Conservation (phyloP, 306 rosid genomes). For the Hippophae tibetana region DNA sequence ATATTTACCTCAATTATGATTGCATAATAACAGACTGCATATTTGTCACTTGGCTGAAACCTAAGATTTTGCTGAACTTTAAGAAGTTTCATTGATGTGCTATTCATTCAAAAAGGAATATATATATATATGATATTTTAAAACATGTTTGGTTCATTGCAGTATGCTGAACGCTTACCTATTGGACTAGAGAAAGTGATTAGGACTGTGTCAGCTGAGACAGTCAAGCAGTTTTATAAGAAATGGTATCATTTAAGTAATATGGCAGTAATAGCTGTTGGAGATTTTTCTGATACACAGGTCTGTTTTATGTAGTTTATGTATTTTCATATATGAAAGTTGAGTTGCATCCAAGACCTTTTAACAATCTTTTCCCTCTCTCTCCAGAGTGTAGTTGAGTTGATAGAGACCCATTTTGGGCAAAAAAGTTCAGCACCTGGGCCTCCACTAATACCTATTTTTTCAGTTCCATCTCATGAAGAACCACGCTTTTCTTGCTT, state of each 20-base stretch:
- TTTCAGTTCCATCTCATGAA: constrained; percentile 68
- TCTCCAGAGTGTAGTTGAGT: constrained; percentile 60
- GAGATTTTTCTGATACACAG: constrained; percentile 87
- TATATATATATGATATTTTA: no score
- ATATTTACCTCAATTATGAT: no score
- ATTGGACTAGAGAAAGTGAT: constrained; percentile 88
- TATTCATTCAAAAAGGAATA: no score
- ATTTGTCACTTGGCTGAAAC: no score
- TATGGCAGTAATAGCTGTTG: constrained; percentile 96
- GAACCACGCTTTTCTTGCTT: constrained; percentile 87
- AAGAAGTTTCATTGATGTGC: no score
- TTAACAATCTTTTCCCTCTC: constrained; percentile 22
- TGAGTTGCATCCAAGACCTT: constrained; percentile 11
- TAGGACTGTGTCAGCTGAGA: constrained; percentile 64
- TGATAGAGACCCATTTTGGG: constrained; percentile 77
- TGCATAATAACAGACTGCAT: no score
- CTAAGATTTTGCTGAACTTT: no score
- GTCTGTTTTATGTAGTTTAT: constrained; percentile 32
- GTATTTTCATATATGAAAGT: constrained; percentile 13
- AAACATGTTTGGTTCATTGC: constrained; percentile 25
- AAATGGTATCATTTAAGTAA: constrained; percentile 89
- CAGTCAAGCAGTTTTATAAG: constrained; percentile 67
- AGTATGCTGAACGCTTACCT: constrained; percentile 92
- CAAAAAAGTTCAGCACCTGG: constrained; percentile 57
- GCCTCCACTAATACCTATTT: constrained; percentile 54